These are phyloP conservation scores for Pleomassaria siparia DNA, from an alignment of 2,329 filamentous ascomycete genomes.

Conservation along the genomic window DNA sequence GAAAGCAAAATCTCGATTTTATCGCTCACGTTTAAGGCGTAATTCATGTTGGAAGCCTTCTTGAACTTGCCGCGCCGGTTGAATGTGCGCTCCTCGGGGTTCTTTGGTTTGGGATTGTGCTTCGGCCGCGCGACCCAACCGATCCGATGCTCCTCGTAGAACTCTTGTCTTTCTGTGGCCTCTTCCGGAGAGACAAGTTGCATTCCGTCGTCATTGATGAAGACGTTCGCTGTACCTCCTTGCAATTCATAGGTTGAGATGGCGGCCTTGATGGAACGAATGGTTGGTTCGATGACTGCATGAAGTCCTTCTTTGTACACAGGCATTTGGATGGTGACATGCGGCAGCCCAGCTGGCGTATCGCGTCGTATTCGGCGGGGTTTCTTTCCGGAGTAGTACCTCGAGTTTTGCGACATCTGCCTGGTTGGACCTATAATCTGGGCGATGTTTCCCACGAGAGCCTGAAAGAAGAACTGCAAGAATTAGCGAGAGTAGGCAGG, in stretches of 20 bases:
- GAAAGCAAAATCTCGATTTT: constrained; percentile 63
- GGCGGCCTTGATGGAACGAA: constrained; percentile 73
- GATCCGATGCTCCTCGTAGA: constrained; percentile 54
- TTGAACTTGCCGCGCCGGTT: constrained; percentile 41
- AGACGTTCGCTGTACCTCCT: constrained; percentile 68
- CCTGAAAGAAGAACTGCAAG: constrained; percentile 35
- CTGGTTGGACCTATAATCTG: constrained; percentile 74
- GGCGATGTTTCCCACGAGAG: constrained; percentile 24
- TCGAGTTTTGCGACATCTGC: constrained; percentile 74
- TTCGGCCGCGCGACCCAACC: constrained; percentile 53
- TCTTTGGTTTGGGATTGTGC: constrained; percentile 35
- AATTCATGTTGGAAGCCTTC: constrained; percentile 73
- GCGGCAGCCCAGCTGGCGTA: constrained; percentile 62
- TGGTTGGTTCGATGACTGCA: constrained; percentile 74
- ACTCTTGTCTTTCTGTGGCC: constrained; percentile 49
- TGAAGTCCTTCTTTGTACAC: constrained; percentile 83
- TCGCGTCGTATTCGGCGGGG: constrained; percentile 55
- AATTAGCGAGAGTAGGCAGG: constrained; percentile 5
- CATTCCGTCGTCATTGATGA: constrained; percentile 70
- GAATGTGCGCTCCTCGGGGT: constrained; percentile 21
- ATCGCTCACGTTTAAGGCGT: constrained; percentile 62
- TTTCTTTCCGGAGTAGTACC: constrained; percentile 72
- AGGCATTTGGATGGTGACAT: constrained; percentile 77
- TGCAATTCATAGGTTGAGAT: constrained; percentile 55
- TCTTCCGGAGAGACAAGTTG: constrained; percentile 57